Conservation (phyloP, 306 rosid genomes). For the Lotus japonicus region DNA sequence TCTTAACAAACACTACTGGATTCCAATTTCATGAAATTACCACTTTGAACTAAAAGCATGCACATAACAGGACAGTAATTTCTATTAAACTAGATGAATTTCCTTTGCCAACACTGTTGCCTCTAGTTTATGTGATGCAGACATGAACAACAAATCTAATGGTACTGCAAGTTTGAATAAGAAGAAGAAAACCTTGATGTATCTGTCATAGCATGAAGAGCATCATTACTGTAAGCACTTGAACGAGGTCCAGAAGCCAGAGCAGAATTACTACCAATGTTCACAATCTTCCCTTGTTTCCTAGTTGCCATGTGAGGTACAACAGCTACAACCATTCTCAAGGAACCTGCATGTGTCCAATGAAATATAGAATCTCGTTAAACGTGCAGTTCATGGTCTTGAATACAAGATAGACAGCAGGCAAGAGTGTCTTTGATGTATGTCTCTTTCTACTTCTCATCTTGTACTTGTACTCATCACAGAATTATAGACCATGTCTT, state of each 20-base stretch:
- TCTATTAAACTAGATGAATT: neutral
- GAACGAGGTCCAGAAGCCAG: conserved; percentile 76
- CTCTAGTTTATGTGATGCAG: neutral
- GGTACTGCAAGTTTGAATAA: neutral
- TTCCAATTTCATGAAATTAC: neutral
- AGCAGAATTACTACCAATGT: conserved; percentile 63
- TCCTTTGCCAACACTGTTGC: neutral
- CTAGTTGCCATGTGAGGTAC: conserved; percentile 80
- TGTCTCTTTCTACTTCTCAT: too few species aligned
- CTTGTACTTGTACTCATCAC: neutral
- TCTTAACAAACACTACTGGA: neutral
- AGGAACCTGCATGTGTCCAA: conserved; percentile 40
- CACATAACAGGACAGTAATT: neutral
- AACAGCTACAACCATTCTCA: conserved; percentile 84
- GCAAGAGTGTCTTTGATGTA: too few species aligned
- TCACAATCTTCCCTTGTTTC: conserved; percentile 69
- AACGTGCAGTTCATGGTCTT: neutral
- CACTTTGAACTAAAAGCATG: neutral
- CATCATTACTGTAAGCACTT: conserved; percentile 78
- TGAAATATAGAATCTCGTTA: neutral
- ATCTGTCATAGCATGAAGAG: conserved; percentile 64
- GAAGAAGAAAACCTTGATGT: too few species aligned
- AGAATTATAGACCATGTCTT: conserved; percentile 9
- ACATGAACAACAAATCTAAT: neutral
- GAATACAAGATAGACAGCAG: neutral